Percentiles rank a stretch among this genome's conserved stretches.
phyloP scores from a whole-genome alignment of 768 basidiomycete species.

The Pisolithus albus region DNA sequence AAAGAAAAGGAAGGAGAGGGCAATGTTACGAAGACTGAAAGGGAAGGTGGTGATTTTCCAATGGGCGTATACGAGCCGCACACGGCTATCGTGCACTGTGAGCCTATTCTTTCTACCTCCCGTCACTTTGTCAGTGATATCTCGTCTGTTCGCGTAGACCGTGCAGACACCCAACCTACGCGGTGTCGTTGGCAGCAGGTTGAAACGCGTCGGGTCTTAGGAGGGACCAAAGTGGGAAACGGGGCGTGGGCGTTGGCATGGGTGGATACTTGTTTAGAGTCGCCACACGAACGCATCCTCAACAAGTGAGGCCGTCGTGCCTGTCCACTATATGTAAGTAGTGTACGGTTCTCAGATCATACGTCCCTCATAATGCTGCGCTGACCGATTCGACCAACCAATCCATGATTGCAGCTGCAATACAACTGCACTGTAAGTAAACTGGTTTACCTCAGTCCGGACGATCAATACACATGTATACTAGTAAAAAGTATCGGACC shows the following conservation, averaged over 20 bases:
- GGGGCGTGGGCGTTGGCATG: slow-evolving; percentile 78
- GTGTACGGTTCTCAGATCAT: no score
- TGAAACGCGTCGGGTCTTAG: slow-evolving; percentile 48
- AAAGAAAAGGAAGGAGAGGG: slow-evolving; percentile 26
- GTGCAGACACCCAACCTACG: slow-evolving; percentile 71
- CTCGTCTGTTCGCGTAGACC: slow-evolving; percentile 42
- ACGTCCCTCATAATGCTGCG: no score
- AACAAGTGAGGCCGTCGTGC: no score
- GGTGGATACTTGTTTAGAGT: slow-evolving; percentile 52
- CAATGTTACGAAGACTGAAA: slow-evolving; percentile 15
- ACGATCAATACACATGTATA: no score
- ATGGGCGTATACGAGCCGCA: slow-evolving; percentile 82
- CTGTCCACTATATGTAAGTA: no score
- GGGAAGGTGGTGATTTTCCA: slow-evolving; percentile 35
- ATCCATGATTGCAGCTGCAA: no score
- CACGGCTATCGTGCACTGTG: slow-evolving; percentile 67
- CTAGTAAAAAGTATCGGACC: no score
- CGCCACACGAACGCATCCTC: slow-evolving; percentile 6
- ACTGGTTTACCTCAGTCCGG: no score
- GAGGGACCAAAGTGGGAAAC: slow-evolving; percentile 69
- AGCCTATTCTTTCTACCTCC: slow-evolving; percentile 20
- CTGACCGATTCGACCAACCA: no score
- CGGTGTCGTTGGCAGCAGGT: slow-evolving; percentile 52
- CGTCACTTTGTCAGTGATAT: slow-evolving; percentile 1
- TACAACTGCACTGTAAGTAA: no score